A percentile compares a stretch with the other conserved stretches of the same genome.
phyloP scores from a whole-genome alignment of 331 rosid species.

The Cucumis variabilis region DNA sequence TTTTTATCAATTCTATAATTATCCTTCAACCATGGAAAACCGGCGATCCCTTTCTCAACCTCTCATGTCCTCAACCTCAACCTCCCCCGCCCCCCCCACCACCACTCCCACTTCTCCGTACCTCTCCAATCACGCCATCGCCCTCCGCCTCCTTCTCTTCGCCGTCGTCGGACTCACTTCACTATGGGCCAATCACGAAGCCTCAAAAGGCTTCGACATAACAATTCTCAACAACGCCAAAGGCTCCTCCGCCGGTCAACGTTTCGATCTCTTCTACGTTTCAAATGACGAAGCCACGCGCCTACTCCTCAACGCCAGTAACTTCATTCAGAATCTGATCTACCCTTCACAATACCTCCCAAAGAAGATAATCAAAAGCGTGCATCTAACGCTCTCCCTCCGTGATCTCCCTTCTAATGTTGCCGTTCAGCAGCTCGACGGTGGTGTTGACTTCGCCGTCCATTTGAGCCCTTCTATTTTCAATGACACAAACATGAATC shows the following conservation, averaged over 20 bases:
- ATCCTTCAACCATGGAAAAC: conserved; percentile 14
- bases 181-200: conserved; percentile 67
- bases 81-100: neutral
- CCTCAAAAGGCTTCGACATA: conserved; percentile 65
- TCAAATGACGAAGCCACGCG: conserved; percentile 66
- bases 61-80: neutral
- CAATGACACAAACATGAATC: conserved; percentile 37
- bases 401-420: conserved; percentile 5
- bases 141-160: conserved; percentile 41
- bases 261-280: conserved; percentile 61
- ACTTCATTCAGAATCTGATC: conserved; percentile 51
- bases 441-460: conserved; percentile 32
- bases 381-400: conserved; percentile 53
- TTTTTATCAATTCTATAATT: conserved; percentile 11
- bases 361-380: conserved; percentile 49
- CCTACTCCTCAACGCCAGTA: conserved; percentile 56
- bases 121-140: conserved; percentile 25
- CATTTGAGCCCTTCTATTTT: conserved; percentile 50
- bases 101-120: conserved; percentile 7
- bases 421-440: neutral
- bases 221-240: conserved; percentile 52
- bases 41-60: conserved; percentile 18
- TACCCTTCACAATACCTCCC: conserved; percentile 35
- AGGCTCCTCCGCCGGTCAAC: conserved; percentile 43
- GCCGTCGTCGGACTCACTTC: conserved; percentile 46